Conservation (phyloP, 306 rosid genomes). For the Cucurbita ficifolia region DNA sequence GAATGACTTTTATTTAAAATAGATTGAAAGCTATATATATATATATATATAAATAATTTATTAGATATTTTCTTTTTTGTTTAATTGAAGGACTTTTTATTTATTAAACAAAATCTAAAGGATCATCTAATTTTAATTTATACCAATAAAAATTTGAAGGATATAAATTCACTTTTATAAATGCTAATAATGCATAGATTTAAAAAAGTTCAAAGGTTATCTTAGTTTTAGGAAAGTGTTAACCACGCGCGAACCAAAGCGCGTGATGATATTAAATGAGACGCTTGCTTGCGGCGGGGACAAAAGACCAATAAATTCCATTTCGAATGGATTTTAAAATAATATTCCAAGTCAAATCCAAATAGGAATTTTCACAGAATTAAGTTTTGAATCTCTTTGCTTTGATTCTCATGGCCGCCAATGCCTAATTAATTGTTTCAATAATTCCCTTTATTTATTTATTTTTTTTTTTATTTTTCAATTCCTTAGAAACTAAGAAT, state of each 20-base stretch:
- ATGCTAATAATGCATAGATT: no score
- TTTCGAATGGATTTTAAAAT: neutral
- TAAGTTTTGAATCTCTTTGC: neutral
- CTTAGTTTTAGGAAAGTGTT: neutral
- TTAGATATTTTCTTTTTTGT: no score
- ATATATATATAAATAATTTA: no score
- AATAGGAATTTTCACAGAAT: neutral
- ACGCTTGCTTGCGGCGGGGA: neutral
- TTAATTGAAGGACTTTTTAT: no score
- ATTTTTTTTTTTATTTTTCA: no score
- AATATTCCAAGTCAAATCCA: neutral
- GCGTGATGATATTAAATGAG: neutral
- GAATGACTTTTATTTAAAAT: no score
- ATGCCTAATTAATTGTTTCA: neutral
- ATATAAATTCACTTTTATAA: no score
- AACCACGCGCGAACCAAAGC: neutral
- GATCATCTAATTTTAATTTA: no score
- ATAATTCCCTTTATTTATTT: neutral
- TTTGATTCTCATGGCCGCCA: neutral
- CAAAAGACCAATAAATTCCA: neutral
- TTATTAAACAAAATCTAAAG: no score
- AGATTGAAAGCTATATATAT: no score
- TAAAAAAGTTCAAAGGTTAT: no score
- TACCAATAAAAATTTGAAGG: no score
- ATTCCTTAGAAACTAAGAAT: neutral